These are phyloP conservation scores for Lobosporangium transversale DNA, from an alignment of 192 early-diverging fungal genomes.

Conservation along the genomic window DNA sequence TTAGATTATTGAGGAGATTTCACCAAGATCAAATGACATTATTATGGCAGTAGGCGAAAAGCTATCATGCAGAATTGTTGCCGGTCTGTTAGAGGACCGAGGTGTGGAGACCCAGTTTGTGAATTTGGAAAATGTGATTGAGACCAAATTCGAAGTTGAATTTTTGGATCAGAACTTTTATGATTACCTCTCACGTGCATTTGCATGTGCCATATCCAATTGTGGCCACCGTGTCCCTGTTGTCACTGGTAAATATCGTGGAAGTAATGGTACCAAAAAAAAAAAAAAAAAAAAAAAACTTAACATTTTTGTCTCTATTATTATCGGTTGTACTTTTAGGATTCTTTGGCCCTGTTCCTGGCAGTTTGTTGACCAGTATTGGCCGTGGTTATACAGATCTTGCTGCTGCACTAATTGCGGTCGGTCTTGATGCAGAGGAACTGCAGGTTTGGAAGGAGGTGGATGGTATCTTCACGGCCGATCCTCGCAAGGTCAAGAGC, in stretches of 20 bases:
- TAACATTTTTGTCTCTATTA: too few species aligned
- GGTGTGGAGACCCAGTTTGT: conserved; percentile 88
- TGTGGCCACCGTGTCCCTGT: conserved; percentile 83
- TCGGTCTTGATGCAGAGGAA: conserved; percentile 87
- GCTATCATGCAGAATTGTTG: conserved; percentile 89
- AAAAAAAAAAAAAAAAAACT: too few species aligned
- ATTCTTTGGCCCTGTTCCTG: conserved; percentile 98
- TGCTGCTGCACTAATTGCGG: conserved; percentile 94
- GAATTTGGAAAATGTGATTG: conserved; percentile 87
- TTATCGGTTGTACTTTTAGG: too few species aligned
- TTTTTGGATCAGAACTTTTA: conserved; percentile 95
- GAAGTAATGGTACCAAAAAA: too few species aligned
- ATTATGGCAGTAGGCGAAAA: conserved; percentile 96
- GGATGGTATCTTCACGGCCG: conserved; percentile 98
- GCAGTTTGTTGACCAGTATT: conserved; percentile 87
- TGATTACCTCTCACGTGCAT: conserved; percentile 82
- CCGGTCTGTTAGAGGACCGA: conserved; percentile 81
- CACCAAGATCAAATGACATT: conserved; percentile 94
- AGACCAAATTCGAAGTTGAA: conserved; percentile 80
- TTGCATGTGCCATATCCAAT: conserved; percentile 68
- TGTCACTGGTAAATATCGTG: conserved; percentile 76
- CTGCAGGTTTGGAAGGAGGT: conserved; percentile 99
- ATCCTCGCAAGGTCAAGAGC: conserved; percentile 92
- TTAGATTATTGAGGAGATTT: conserved; percentile 94
- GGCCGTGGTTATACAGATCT: conserved; percentile 99